Evolutionary conservation across 768 basidiomycete species (phyloP).

Genomic region (Termitomyces eurrhizus): DNA sequence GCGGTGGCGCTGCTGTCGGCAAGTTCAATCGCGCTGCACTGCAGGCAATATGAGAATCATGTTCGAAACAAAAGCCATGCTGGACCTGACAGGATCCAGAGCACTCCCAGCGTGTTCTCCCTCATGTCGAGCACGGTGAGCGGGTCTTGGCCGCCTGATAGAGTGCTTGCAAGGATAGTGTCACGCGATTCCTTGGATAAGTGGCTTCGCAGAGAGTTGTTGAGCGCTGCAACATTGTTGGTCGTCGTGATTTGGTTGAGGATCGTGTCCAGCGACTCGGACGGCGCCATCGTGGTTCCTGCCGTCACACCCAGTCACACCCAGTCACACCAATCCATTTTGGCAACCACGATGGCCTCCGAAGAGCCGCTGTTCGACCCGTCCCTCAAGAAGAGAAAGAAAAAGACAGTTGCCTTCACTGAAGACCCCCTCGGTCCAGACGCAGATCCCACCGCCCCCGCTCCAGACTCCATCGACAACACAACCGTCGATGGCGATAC

Average conservation of each 20-base stretch:
- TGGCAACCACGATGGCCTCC: constrained; percentile 41
- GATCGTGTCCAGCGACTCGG: constrained; percentile 30
- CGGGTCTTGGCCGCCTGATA: constrained; percentile 67
- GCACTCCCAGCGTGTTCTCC: constrained; percentile 56
- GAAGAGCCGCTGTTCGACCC: constrained; percentile 82
- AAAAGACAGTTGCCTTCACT: constrained; percentile 81
- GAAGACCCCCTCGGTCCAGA: constrained; percentile 83
- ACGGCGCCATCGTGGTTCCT: constrained; percentile 2
- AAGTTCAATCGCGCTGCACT: constrained; percentile 60
- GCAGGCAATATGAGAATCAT: background rate
- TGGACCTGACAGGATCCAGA: constrained; percentile 68
- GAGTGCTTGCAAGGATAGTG: constrained; percentile 45
- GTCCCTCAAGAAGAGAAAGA: constrained; percentile 83
- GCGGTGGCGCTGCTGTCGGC: constrained; percentile 35
- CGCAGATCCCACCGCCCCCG: constrained; percentile 77
- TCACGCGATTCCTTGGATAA: constrained; percentile 59
- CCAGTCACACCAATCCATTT: background rate
- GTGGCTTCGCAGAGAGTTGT: constrained; percentile 40
- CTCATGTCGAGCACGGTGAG: constrained; percentile 51
- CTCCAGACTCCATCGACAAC: constrained; percentile 68
- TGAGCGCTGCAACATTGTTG: constrained; percentile 32
- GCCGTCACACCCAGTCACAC: background rate
- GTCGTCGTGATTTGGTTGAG: constrained; percentile 44
- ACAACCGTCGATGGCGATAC: constrained; percentile 67
- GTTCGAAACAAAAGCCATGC: background rate